Evolutionary conservation across 1,139 yeast species (phyloP).

Genomic region (Geotrichum siamense): DNA sequence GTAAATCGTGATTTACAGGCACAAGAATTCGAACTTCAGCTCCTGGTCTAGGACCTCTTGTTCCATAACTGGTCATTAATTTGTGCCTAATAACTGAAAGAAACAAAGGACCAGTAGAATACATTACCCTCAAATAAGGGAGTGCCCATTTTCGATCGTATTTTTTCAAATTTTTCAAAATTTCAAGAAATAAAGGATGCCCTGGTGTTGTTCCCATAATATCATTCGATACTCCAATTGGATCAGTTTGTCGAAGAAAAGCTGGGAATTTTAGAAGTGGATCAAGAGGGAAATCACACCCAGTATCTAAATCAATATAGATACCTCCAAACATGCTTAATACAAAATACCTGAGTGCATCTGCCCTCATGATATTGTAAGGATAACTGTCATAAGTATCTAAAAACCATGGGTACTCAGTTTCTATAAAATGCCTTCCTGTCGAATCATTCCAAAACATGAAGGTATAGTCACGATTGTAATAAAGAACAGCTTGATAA

Average conservation of each 20-base stretch:
- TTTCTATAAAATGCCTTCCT: slow-evolving; percentile 69
- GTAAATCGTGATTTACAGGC: slow-evolving; percentile 49
- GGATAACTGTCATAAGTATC: slow-evolving; percentile 67
- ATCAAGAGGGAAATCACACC: slow-evolving; percentile 69
- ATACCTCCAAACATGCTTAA: slow-evolving; percentile 79
- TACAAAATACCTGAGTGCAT: slow-evolving; percentile 80
- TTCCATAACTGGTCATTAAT: slow-evolving; percentile 43
- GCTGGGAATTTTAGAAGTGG: slow-evolving; percentile 77
- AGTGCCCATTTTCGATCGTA: slow-evolving; percentile 42
- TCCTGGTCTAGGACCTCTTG: slow-evolving; percentile 35
- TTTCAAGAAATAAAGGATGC: slow-evolving; percentile 78
- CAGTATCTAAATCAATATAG: slow-evolving; percentile 85
- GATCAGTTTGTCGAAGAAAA: slow-evolving; percentile 76
- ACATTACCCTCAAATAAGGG: slow-evolving; percentile 89
- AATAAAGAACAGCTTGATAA: slow-evolving; percentile 66
- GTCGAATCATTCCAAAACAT: slow-evolving; percentile 80
- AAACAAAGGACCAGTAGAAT: slow-evolving; percentile 85
- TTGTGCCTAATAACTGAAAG: slow-evolving; percentile 81
- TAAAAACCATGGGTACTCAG: slow-evolving; percentile 80
- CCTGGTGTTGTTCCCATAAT: slow-evolving; percentile 84
- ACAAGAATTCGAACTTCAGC: slow-evolving; percentile 47
- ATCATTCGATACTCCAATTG: slow-evolving; percentile 88
- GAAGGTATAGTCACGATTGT: slow-evolving; percentile 70
- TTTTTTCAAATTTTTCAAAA: slow-evolving; percentile 51
- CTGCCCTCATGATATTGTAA: slow-evolving; percentile 83